Evolutionary conservation across 2,329 filamentous ascomycete genomes (phyloP), one percentile per base, ranked within the genome.

Genomic region (Colletotrichum tabaci): DNA sequence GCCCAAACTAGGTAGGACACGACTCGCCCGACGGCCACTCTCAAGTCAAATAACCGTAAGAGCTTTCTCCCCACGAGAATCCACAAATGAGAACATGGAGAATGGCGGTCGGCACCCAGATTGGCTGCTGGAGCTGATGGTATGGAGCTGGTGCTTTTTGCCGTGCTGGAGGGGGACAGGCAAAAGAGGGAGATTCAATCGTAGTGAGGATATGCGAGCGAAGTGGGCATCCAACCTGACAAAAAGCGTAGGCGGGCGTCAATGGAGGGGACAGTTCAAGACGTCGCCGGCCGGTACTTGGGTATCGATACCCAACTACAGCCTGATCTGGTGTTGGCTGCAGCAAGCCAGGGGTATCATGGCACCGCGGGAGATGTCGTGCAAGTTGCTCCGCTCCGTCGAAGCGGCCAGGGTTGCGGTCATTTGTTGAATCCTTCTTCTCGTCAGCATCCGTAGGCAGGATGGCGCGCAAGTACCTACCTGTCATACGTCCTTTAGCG

Each of bases 81-180:
- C 55, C 68, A 62, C 69, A 49, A 73, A 72, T 66, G 26, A 47
- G 15, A 53, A 44, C 26, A 21, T 44, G n/a, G 42, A 57, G 38
- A 68, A 74, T 76, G 77, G 78, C 77, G 74, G 75, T 80, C 63
- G 65, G 44, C 47, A 16, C n/a, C 52, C 40, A 52, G 63, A 72
- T 73, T 73, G 68, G 68, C 61, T 71, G 71, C 66, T 55, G 49
- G 56, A 72, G 53, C 61, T 47, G 53, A 62, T 26, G 55, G 26
- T 47, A 46, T 60, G 66, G 70, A 57, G 62, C 65, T 56, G 30
- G 52, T 52, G 42, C 49, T 52, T 62, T 65, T 58, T 67, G 67
- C 68, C 68, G 71, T 63, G 63, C 61, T 67, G 62, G 60, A 56
- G 55, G 42, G 18, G 53, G 52, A 53, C 30, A n/a, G 49, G 8